phyloP scores from a whole-genome alignment of 2,329 filamentous ascomycete genomes.

The Colletotrichum plurivorum region DNA sequence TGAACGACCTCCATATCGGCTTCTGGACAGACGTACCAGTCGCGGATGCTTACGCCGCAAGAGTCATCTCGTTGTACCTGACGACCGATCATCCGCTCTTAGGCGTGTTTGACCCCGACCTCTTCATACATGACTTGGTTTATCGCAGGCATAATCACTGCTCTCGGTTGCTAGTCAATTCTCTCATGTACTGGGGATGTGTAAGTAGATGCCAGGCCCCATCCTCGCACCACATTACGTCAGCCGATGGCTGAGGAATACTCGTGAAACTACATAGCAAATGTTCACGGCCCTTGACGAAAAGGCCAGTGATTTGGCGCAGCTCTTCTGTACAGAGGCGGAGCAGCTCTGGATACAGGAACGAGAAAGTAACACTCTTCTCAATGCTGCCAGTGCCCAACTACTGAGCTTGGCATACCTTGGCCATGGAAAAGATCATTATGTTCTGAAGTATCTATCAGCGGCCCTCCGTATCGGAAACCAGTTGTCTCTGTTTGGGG shows the following conservation, averaged over 20 bases:
- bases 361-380: conserved; percentile 32
- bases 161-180: conserved; percentile 52
- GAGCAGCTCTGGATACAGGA: conserved; percentile 46
- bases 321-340: conserved; percentile 46
- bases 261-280: conserved; percentile 45
- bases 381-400: conserved; percentile 49
- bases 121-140: conserved; percentile 52
- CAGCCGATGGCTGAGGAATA: background rate
- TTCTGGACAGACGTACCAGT: conserved; percentile 53
- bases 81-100: conserved; percentile 56
- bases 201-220: conserved; percentile 45
- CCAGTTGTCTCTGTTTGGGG: conserved; percentile 49
- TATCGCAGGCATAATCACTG: conserved; percentile 45
- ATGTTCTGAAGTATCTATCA: conserved; percentile 48
- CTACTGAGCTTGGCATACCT: conserved; percentile 52
- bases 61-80: conserved; percentile 53
- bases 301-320: conserved; percentile 38
- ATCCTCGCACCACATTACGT: background rate
- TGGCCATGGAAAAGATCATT: conserved; percentile 53
- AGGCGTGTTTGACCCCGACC: conserved; percentile 50
- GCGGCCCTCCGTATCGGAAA: conserved; percentile 49
- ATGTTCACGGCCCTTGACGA: conserved; percentile 52
- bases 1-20: conserved; percentile 47
- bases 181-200: conserved; percentile 52
- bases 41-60: conserved; percentile 47